These are phyloP conservation scores for Maudiozyma barnettii DNA, from an alignment of 805 yeast species.

Conservation along the genomic window DNA sequence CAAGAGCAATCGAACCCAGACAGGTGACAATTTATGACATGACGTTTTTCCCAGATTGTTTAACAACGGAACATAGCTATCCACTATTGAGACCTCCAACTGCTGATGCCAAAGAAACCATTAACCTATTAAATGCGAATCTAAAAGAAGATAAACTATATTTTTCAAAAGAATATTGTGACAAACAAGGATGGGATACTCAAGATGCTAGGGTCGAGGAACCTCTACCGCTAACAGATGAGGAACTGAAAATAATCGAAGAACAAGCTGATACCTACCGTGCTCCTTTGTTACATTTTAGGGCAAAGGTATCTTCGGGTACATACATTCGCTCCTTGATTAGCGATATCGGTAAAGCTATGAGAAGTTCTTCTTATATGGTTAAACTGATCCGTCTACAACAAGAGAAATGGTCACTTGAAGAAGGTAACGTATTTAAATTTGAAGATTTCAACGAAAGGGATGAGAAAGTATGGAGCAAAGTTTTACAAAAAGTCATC, in stretches of 20 bases:
- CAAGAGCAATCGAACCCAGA: conserved; percentile 71
- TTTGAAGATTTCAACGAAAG: conserved; percentile 54
- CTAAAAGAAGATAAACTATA: conserved; percentile 53
- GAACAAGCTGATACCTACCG: conserved; percentile 34
- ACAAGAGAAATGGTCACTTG: conserved; percentile 82
- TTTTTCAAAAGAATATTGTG: conserved; percentile 48
- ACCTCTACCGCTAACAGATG: conserved; percentile 33
- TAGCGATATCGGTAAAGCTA: conserved; percentile 78
- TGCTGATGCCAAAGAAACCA: conserved; percentile 18
- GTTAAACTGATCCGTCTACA: conserved; percentile 61
- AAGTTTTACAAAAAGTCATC: conserved; percentile 48
- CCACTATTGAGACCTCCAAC: conserved; percentile 32
- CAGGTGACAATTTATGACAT: conserved; percentile 52
- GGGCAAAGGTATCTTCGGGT: conserved; percentile 82
- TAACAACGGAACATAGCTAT: conserved; percentile 49
- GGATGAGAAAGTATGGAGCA: conserved; percentile 61
- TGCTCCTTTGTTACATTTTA: conserved; percentile 65
- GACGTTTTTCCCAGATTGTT: conserved; percentile 40
- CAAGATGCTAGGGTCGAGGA: conserved; percentile 33
- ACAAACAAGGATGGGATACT: conserved; percentile 33
- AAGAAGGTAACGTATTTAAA: conserved; percentile 55
- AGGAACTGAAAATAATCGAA: conserved; percentile 19
- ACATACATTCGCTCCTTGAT: conserved; percentile 86
- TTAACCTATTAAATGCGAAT: conserved; percentile 36
- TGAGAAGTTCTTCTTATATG: conserved; percentile 81